Evolutionary conservation across 2,329 filamentous ascomycete species (phyloP).

Genomic region (Cytospora schulzeri): DNA sequence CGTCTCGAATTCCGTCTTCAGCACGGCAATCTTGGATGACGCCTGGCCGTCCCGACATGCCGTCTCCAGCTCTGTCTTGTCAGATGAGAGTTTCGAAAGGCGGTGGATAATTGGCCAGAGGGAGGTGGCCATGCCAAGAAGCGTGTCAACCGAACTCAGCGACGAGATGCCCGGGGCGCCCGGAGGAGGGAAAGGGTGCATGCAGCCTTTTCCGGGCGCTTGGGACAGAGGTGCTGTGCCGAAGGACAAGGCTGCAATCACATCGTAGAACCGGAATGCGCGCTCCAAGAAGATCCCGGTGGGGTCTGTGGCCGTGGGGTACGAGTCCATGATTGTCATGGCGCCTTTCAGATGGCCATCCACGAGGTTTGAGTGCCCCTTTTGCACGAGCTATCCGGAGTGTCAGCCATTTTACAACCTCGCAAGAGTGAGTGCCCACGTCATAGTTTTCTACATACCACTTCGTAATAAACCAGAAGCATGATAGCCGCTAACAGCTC

Average conservation of each 20-base stretch:
- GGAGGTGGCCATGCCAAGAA: conserved; percentile 63
- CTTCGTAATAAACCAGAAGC: conserved; percentile 65
- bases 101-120: conserved; percentile 66
- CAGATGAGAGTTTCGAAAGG: conserved; percentile 55
- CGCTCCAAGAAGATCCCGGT: conserved; percentile 62
- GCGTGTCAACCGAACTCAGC: conserved; percentile 56
- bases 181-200: conserved; percentile 50
- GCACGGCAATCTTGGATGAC: conserved; percentile 47
- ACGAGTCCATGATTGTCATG: conserved; percentile 60
- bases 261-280: conserved; percentile 67
- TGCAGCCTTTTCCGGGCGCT: conserved; percentile 49
- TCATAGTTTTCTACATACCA: conserved; percentile 45
- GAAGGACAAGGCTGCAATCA: conserved; percentile 64
- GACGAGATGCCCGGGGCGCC: conserved; percentile 48
- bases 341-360: conserved; percentile 64
- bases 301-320: conserved; percentile 47
- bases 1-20: conserved; percentile 53
- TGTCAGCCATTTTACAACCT: conserved; percentile 23
- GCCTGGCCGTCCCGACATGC: conserved; percentile 42
- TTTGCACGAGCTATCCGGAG: conserved; percentile 57
- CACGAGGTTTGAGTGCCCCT: conserved; percentile 60
- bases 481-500: conserved; percentile 64
- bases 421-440: background rate
- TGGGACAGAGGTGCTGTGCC: conserved; percentile 59
- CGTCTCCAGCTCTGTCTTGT: conserved; percentile 54